Conservation (phyloP, 768 basidiomycete species). For the Boletus pseudo-olivaceus region DNA sequence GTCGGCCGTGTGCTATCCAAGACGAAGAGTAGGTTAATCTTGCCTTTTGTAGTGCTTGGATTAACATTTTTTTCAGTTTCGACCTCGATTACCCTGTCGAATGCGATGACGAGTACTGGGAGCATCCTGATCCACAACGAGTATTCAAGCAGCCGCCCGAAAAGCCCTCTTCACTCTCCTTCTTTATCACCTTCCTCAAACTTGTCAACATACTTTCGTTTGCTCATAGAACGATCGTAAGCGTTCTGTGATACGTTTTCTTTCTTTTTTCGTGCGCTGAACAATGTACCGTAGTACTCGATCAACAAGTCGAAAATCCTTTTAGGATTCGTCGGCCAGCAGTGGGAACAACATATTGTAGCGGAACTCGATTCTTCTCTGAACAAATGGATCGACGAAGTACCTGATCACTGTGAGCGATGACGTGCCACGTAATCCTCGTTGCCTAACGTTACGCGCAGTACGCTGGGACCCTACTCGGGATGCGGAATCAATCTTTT, state of each 20-base stretch:
- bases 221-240: slow-evolving; percentile 57
- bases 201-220: slow-evolving; percentile 63
- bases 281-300: slow-evolving; percentile 50
- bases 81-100: slow-evolving; percentile 61
- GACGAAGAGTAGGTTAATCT: slow-evolving; percentile 60
- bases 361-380: slow-evolving; percentile 71
- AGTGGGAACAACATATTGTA: slow-evolving; percentile 65
- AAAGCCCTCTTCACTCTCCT: slow-evolving; percentile 51
- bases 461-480: slow-evolving; percentile 45
- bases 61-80: slow-evolving; percentile 38
- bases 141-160: slow-evolving; percentile 62
- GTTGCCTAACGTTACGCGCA: slow-evolving; percentile 17
- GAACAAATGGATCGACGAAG: slow-evolving; percentile 73
- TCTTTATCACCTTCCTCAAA: slow-evolving; percentile 52
- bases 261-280: background rate
- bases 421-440: too few species aligned
- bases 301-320: slow-evolving; percentile 61
- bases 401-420: slow-evolving; percentile 46
- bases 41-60: background rate
- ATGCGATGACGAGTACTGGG: slow-evolving; percentile 71
- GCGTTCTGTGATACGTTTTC: slow-evolving; percentile 9
- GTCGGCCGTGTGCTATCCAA: slow-evolving; percentile 62
- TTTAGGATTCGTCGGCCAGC: slow-evolving; percentile 44
- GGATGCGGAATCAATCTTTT: slow-evolving; percentile 32
- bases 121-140: slow-evolving; percentile 42